Conservation (phyloP, 805 yeast genomes). For the Yarrowia sp. region DNA sequence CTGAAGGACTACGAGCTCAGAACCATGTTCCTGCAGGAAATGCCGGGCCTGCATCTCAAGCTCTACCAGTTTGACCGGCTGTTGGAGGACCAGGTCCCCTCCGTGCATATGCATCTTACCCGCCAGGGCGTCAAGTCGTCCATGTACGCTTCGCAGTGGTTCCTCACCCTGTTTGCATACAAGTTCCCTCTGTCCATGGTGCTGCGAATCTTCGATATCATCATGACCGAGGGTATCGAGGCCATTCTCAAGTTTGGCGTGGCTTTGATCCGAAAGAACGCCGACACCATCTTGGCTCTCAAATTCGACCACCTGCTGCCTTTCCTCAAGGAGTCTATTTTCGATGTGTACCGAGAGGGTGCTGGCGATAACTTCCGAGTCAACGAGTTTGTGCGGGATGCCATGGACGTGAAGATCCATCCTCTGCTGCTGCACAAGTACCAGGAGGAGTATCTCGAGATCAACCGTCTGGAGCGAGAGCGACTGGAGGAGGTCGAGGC, state of each 20-base stretch:
- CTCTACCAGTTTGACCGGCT: slow-evolving; percentile 89
- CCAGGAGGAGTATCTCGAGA: slow-evolving; percentile 68
- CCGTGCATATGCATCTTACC: slow-evolving; percentile 66
- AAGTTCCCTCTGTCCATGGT: slow-evolving; percentile 90
- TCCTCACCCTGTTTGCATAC: slow-evolving; percentile 89
- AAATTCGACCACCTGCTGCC: slow-evolving; percentile 75
- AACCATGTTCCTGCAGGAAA: slow-evolving; percentile 75
- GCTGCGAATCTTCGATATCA: slow-evolving; percentile 78
- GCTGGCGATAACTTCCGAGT: slow-evolving; percentile 52
- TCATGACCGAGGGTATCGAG: slow-evolving; percentile 89
- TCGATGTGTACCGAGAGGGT: slow-evolving; percentile 60
- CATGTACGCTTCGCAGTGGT: slow-evolving; percentile 99
- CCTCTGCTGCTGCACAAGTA: slow-evolving; percentile 73
- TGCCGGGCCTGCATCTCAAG: slow-evolving; percentile 87
- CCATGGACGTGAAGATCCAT: slow-evolving; percentile 66
- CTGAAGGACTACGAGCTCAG: slow-evolving; percentile 86
- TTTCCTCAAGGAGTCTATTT: slow-evolving; percentile 75
- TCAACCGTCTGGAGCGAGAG: slow-evolving; percentile 64
- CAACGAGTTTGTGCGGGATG: slow-evolving; percentile 72
- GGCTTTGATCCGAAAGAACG: slow-evolving; percentile 71
- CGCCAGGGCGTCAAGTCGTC: slow-evolving; percentile 87
- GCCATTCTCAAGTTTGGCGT: slow-evolving; percentile 80
- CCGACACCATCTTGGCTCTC: slow-evolving; percentile 54
- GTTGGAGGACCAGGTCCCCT: slow-evolving; percentile 73
- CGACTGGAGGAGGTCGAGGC: slow-evolving; percentile 60